Evolutionary conservation across 805 yeast species (phyloP).

Genomic region (Wickerhamomyces xylosicus): DNA sequence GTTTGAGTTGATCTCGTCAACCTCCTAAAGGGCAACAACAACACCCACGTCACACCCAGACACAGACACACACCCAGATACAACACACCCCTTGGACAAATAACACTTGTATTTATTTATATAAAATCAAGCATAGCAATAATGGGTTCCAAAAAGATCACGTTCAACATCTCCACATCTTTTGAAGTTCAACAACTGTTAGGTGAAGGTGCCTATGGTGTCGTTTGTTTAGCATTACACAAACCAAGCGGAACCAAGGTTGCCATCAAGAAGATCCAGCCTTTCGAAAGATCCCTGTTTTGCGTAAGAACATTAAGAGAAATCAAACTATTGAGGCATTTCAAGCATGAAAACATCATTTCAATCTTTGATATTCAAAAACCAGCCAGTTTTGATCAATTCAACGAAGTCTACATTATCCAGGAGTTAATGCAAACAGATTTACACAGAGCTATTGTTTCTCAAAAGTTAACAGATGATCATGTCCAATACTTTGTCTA

Average conservation of each 20-base stretch:
- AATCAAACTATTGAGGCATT: conserved; percentile 78
- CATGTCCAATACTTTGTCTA: conserved; percentile 91
- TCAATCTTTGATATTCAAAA: conserved; percentile 82
- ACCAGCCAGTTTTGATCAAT: conserved; percentile 65
- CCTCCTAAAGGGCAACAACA: no score
- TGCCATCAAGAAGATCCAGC: conserved; percentile 93
- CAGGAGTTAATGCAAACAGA: conserved; percentile 89
- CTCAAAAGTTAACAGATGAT: conserved; percentile 80
- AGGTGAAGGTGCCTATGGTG: conserved; percentile 96
- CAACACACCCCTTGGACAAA: neutral
- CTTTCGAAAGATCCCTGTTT: conserved; percentile 82
- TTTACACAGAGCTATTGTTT: conserved; percentile 67
- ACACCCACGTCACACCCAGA: no score
- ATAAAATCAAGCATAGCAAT: no score
- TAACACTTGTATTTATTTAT: no score
- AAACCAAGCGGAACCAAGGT: conserved; percentile 78
- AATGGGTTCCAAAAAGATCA: conserved; percentile 25
- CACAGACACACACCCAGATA: neutral
- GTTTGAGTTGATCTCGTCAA: no score
- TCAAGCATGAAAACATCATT: conserved; percentile 89
- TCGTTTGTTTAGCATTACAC: conserved; percentile 84
- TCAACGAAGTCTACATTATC: conserved; percentile 80
- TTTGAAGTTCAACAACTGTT: conserved; percentile 78
- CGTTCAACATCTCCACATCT: conserved; percentile 79
- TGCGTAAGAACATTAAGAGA: conserved; percentile 86